Percentiles rank a stretch among this genome's conserved stretches.
Evolutionary conservation across 306 rosid genomes (phyloP).

Genomic region (Cicer cuneatum): DNA sequence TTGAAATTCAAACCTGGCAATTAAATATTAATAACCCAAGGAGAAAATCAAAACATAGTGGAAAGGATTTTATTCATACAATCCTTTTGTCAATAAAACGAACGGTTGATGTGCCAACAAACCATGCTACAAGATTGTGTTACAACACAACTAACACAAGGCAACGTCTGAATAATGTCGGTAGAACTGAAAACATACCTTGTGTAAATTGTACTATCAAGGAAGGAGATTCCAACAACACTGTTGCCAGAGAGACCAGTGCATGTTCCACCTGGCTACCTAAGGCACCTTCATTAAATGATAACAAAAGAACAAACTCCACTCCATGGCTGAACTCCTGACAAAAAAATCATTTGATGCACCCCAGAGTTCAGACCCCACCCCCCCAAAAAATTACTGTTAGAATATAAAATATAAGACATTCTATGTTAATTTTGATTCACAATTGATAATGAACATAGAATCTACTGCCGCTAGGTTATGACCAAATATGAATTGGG

Average conservation of each 20-base stretch:
- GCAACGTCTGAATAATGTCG: constrained; percentile 39
- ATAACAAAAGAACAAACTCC: constrained; percentile 80
- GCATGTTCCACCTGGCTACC: constrained; percentile 59
- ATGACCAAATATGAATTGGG: constrained; percentile 14
- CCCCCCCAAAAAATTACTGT: background rate
- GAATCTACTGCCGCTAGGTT: constrained; percentile 1
- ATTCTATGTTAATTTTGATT: background rate
- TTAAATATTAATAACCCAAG: constrained; percentile 32
- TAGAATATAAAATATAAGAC: background rate
- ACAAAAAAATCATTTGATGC: constrained; percentile 35
- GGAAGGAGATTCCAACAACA: constrained; percentile 69
- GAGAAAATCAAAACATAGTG: constrained; percentile 6
- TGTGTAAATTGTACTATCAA: constrained; percentile 83
- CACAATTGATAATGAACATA: background rate
- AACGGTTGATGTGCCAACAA: constrained; percentile 29
- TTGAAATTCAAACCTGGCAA: constrained; percentile 72
- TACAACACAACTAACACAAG: constrained; percentile 27
- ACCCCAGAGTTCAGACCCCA: constrained; percentile 9
- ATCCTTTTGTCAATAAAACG: constrained; percentile 9
- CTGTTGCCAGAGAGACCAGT: constrained; percentile 58
- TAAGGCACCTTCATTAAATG: constrained; percentile 57
- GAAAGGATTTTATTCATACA: constrained; percentile 17
- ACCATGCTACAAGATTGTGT: constrained; percentile 18
- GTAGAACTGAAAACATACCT: constrained; percentile 52
- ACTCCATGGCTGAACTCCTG: constrained; percentile 90